Evolutionary conservation across 169 alveolate species (phyloP), one percentile per base, ranked within the genome.

Genomic region (Eimeria brunetti): DNA sequence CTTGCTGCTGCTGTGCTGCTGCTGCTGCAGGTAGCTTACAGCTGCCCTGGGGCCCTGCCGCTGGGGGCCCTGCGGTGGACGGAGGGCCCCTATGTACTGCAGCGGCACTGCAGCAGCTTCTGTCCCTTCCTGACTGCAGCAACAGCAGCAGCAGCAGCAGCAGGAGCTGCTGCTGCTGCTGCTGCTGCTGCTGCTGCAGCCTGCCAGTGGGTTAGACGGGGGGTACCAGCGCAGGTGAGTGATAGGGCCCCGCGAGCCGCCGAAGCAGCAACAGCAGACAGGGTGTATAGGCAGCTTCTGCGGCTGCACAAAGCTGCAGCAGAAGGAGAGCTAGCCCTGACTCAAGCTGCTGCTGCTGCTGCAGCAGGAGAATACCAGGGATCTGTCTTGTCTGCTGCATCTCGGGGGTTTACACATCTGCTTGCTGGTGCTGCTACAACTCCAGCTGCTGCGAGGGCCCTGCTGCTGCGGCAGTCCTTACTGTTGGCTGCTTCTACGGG

Each of bases 221-320:
- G 78, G 9, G 33, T 38, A 24, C 80, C 62, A 41, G 30, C 58
- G 78, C 71, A 33, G 46, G 80, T 20, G 5, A 44, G 24, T 44
- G 30, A 44, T 30, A 27, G 53, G 38, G 14, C 91, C 24, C 4
- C 80, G 9, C 71, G 73, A 84, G 91, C 56, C 14, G 30, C 78
- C 33, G 80, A 33, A n/a, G 75, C 90, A 44, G 80, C 91, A 30
- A 38, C 78, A 20, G 78, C 80, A 60, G 80, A 18, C n/a, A 30
- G 36, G 60, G 64, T 85, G 60, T 85, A 85, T n/a, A 36, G 75
- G 80, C 78, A 85, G 80, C 75, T 85, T 56, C 60, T 85, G 80
- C 62, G 91, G 78, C 91, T 85, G 91, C 91, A 85, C 91, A 85
- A 85, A 85, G 91, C 91, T 60, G 91, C 91, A 56, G 91, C 91